A percentile compares a stretch with the other conserved stretches of the same genome.
These are phyloP conservation scores for Lactarius pseudohatsudake DNA, from an alignment of 768 basidiomycete genomes.

Conservation along the genomic window DNA sequence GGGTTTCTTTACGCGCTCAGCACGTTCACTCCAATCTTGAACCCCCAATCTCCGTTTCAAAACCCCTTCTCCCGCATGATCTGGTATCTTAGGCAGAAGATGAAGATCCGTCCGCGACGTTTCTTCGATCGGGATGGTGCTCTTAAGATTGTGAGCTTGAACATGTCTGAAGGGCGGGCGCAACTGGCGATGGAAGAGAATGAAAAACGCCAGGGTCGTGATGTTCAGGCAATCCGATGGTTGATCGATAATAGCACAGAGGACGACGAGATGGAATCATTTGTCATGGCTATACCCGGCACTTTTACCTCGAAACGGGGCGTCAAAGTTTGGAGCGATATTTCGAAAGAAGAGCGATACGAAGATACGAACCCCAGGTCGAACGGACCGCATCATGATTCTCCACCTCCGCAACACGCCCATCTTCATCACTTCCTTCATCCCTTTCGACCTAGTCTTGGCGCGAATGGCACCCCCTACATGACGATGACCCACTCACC, in stretches of 20 bases:
- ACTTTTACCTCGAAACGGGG: background rate
- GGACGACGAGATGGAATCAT: constrained; percentile 1
- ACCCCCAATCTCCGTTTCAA: background rate
- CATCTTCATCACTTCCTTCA: too few relatives aligned
- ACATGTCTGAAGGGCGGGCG: background rate
- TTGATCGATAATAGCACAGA: background rate
- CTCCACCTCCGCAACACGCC: background rate
- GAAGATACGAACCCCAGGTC: background rate
- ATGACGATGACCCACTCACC: too few relatives aligned
- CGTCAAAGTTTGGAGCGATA: background rate
- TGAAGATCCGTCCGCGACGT: background rate
- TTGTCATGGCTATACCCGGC: background rate
- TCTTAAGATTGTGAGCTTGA: background rate
- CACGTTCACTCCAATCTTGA: background rate
- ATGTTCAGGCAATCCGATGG: background rate
- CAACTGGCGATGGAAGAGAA: background rate
- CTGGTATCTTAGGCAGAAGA: background rate
- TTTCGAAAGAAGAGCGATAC: background rate
- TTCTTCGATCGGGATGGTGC: background rate
- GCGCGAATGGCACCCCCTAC: too few relatives aligned
- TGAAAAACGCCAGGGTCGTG: background rate
- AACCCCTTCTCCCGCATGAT: background rate
- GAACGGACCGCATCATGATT: background rate
- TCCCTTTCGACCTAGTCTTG: too few relatives aligned
- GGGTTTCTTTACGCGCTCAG: background rate